phyloP scores from a whole-genome alignment of 2,329 filamentous ascomycete genomes.

The Dichotomopilus funicola region DNA sequence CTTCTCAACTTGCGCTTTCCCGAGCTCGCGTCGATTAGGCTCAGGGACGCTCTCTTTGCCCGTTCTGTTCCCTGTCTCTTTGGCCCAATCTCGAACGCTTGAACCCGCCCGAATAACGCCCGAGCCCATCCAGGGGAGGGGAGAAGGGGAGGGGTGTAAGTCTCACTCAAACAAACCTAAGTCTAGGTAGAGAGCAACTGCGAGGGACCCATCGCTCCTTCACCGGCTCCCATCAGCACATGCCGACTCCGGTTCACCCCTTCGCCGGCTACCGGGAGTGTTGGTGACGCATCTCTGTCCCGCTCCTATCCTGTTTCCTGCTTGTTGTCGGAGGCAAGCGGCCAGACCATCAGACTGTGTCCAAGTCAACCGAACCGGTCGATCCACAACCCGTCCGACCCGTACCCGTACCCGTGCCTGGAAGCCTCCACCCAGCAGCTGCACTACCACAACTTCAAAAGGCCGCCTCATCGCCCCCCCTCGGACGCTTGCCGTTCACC shows the following conservation, averaged over 20 bases:
- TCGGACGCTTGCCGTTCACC: neutral
- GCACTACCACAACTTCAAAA: conserved; percentile 3
- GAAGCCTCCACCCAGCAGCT: conserved; percentile 19
- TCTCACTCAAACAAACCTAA: neutral
- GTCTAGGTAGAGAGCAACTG: neutral
- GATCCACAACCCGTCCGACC: conserved; percentile 11
- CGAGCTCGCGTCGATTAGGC: neutral
- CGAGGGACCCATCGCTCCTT: conserved; percentile 2
- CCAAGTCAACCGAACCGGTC: conserved; percentile 6
- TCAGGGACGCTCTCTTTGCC: neutral
- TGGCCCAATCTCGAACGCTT: neutral
- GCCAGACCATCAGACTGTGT: conserved; percentile 11
- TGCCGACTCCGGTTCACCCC: conserved; percentile 15
- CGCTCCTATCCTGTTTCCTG: conserved; percentile 14
- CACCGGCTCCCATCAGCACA: conserved; percentile 14
- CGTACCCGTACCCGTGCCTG: neutral
- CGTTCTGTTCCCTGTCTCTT: no score
- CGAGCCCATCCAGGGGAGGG: neutral
- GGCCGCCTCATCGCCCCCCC: no score
- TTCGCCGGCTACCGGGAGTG: conserved; percentile 19
- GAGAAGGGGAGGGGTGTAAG: conserved; percentile 5
- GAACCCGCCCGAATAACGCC: conserved; percentile 1
- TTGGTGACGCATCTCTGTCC: conserved; percentile 15
- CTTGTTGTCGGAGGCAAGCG: conserved; percentile 10
- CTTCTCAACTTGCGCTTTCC: neutral